These are phyloP conservation scores for Populus tomentosa DNA, from an alignment of 441 rosid species.

Conservation along the genomic window DNA sequence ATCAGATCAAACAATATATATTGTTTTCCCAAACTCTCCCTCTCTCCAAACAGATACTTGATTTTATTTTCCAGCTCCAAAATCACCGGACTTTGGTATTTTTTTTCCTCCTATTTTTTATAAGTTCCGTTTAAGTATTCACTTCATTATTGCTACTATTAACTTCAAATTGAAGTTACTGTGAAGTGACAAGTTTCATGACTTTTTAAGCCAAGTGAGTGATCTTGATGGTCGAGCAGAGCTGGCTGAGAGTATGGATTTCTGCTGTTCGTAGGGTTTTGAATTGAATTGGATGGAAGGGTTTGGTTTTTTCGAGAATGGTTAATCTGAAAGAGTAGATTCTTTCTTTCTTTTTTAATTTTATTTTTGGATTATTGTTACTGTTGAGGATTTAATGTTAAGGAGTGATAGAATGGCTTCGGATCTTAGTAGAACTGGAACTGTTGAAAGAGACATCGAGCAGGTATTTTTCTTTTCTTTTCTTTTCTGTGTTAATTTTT, in stretches of 20 bases:
- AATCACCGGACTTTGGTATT: not conserved
- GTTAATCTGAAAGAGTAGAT: conserved; percentile 21
- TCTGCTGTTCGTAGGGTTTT: conserved; percentile 30
- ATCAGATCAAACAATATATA: conserved; percentile 34
- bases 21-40: conserved; percentile 37
- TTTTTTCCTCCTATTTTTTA: conserved; percentile 4
- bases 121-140: not conserved
- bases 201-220: conserved; percentile 10
- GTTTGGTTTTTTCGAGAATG: conserved; percentile 28
- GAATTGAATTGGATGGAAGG: conserved; percentile 28
- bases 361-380: too few species aligned
- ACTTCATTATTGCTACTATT: not conserved
- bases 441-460: too few species aligned
- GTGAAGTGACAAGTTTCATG: not conserved
- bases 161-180: conserved; percentile 2
- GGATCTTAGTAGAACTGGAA: too few species aligned
- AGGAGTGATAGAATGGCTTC: too few species aligned
- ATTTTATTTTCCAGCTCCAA: conserved; percentile 7
- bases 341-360: not conserved
- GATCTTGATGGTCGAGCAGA: conserved; percentile 32
- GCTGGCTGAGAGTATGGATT: conserved; percentile 27
- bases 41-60: conserved; percentile 15
- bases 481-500: not conserved
- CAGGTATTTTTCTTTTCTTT: too few species aligned
- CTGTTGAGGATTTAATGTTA: too few species aligned